A percentile compares a stretch with the other conserved stretches of the same genome.
These are phyloP conservation scores for Hymenoscyphus fructigenus DNA, from an alignment of 2,329 filamentous ascomycete genomes.

Conservation along the genomic window DNA sequence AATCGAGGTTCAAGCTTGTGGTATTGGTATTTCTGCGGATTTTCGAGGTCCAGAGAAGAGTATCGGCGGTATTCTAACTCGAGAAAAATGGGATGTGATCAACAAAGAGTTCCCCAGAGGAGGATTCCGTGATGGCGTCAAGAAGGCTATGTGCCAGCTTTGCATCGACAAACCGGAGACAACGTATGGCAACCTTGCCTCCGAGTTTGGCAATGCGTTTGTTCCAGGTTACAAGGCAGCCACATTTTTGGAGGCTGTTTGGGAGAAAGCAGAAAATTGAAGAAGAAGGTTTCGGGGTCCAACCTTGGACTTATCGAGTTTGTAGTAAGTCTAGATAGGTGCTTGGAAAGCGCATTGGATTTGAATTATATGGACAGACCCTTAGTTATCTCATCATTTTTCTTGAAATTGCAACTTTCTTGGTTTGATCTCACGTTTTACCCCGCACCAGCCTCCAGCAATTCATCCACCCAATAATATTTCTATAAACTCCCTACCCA, in stretches of 20 bases:
- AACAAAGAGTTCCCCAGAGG: conserved; percentile 35
- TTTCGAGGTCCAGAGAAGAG: conserved; percentile 23
- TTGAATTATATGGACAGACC: neutral
- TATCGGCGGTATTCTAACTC: conserved; percentile 28
- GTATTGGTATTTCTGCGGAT: neutral
- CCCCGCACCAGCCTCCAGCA: neutral
- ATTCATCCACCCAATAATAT: neutral
- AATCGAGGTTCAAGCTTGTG: conserved; percentile 36
- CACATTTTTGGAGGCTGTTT: conserved; percentile 1
- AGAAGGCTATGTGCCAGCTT: conserved; percentile 36
- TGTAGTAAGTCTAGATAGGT: neutral
- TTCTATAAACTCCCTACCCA: neutral
- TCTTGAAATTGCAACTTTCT: neutral
- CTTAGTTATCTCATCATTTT: neutral
- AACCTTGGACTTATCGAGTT: too few species aligned
- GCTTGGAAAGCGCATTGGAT: neutral
- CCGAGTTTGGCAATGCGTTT: conserved; percentile 30
- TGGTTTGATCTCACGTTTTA: neutral
- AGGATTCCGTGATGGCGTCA: conserved; percentile 36
- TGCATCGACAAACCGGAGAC: conserved; percentile 39
- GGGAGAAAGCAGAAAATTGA: neutral
- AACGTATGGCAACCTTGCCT: conserved; percentile 38
- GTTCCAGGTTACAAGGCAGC: conserved; percentile 9
- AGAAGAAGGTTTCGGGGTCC: neutral
- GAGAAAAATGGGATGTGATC: conserved; percentile 32